Base-by-base conservation (phyloP, 495 filamentous ascomycete genomes). In the Barbatosphaeria neglecta region DNA sequence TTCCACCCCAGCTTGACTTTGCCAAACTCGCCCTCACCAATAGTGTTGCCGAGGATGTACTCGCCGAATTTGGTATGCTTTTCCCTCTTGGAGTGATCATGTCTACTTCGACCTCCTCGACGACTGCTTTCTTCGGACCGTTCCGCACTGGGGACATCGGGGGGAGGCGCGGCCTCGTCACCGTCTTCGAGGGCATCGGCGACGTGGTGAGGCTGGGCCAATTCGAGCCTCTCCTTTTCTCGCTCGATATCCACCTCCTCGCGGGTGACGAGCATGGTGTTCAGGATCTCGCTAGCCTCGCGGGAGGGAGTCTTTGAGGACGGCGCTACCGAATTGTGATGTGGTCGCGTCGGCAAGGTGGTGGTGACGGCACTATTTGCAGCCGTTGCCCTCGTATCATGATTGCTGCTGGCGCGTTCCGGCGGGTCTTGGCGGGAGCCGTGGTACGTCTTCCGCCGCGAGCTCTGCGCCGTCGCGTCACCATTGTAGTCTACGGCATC, bases 1-100 rank as follows among this genome's bases (percentile, higher is more conserved):
- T 95, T 97, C 92, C 93, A 99, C n/a, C 92, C 92, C 55, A 99
- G 76, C 64, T 96, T 97, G 54, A 99, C 92, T 59, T 99, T 99
- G 44, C 92, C 92, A 61, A 99, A 99, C 58, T 99, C 92, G 25
- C 92, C 92, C 69, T 97, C 92, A 41, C 92, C 92, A 22, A 99
- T 81, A n/a, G 90, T 96, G 55, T 95, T 88, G 4, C 92, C 92
- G 8, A 99, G 73, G 47, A 92, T 87, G 59, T 95, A 99, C 22
- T 94, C 86, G 31, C 92, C 93, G 60, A 97, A 97, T 13, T 81
- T 85, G 18, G 81, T 88, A 49, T 88, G 86, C 67, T 93, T 97
- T 41, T 77, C 72, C 15, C 70, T 64, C 28, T 61, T 59, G 0
- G 69, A 68, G 64, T 90, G 84, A 55, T 94, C 87, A 52, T 94